These are phyloP conservation scores for Starmera amethionina DNA, from an alignment of 805 yeast genomes.

Conservation along the genomic window DNA sequence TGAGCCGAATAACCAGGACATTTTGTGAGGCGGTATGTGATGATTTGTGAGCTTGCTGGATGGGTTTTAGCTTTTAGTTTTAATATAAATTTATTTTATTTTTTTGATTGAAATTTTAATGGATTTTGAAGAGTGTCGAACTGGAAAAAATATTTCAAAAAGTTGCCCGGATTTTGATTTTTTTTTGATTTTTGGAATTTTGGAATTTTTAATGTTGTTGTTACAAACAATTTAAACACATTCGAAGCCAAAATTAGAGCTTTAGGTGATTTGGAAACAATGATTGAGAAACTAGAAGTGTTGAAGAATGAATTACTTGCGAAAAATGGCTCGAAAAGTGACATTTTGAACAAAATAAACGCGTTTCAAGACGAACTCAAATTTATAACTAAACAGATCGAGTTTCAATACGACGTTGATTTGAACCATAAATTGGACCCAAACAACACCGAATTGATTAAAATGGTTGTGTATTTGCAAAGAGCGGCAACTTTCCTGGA, in stretches of 20 bases:
- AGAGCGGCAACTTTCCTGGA: constrained; percentile 5
- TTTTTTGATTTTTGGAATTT: too few relatives aligned
- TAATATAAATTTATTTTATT: too few relatives aligned
- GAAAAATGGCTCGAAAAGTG: constrained; percentile 2
- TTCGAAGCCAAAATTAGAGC: too few relatives aligned
- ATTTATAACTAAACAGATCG: constrained; percentile 7
- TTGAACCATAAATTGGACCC: constrained; percentile 1
- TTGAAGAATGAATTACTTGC: constrained; percentile 7
- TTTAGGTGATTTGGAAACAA: not conserved
- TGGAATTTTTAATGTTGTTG: too few relatives aligned
- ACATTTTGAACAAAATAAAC: constrained; percentile 8
- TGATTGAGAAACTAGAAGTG: not conserved
- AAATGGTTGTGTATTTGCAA: constrained; percentile 1
- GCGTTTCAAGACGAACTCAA: constrained; percentile 8
- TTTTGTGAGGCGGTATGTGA: constrained; percentile 2
- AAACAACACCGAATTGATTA: not conserved
- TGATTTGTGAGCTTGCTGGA: too few relatives aligned
- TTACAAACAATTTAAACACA: too few relatives aligned
- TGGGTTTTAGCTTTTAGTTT: too few relatives aligned
- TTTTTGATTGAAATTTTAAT: too few relatives aligned
- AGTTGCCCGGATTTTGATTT: too few relatives aligned
- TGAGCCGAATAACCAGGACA: constrained; percentile 22
- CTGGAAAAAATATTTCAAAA: too few relatives aligned
- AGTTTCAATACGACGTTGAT: constrained; percentile 11
- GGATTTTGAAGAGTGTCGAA: too few relatives aligned